Base-by-base conservation (phyloP, 2,329 filamentous ascomycete genomes). In the Capronia coronata region DNA sequence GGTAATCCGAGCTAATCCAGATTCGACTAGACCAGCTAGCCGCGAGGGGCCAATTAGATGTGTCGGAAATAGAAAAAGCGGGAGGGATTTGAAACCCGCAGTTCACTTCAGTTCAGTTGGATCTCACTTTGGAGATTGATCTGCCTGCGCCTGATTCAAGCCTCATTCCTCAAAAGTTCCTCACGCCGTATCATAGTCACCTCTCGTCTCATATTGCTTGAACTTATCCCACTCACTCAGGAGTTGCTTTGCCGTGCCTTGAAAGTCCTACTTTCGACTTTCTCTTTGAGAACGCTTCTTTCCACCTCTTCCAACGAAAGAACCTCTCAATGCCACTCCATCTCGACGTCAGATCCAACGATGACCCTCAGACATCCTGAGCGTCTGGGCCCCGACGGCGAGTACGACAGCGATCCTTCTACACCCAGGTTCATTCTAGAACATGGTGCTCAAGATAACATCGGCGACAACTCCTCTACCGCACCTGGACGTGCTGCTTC, bases 321-420 rank as follows among this genome's bases (percentile, higher is more conserved):
- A 2, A 7, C 22, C 18, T 37, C 34, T 16, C 18, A 37, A 37
- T 37, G 34, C 14, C 8, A 18, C 14, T 37, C 13, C 34, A 37
- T 5, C 14, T 6, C 7, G 11, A 19, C 7, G 16, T 19, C 34
- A 34, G 30, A 34, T n/a, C n/a, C 21, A 29, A 41, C 42, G 8
- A 53, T 54, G 51, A 48, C 43, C 35, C 29, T 48, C 37, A 40
- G 51, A 41, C 51, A 47, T 19, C 47, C 46, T 47, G 43, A 41
- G 10, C 49, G 49, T 11, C 13, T 52, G 18, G 19, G n/a, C 9
- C 16, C 21, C 2, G 32, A 46, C 14, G 42, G 22, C 18, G 50
- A 46, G 8, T 22, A 39, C 8, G 46, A 46, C 14, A 32, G 22
- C 30, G 32, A 32, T 8, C 13, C 40, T 14, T 29, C 16, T 18